Conservation (phyloP, 257 asterid species). For the Jacaranda mimosifolia region DNA sequence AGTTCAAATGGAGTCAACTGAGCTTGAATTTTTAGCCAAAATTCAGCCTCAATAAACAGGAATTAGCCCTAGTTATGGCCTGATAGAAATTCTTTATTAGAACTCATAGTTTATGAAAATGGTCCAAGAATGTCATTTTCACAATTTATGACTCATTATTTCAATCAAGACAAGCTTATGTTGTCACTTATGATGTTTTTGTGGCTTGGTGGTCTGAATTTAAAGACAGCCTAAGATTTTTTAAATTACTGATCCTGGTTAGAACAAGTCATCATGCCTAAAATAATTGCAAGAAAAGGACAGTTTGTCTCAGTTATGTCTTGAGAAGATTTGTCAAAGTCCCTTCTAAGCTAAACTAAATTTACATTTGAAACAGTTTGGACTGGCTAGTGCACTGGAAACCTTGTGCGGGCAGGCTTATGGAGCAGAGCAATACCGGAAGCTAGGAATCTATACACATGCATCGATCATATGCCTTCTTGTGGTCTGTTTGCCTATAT, state of each 20-base stretch:
- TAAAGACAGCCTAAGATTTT: too few species aligned
- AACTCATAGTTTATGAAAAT: neutral
- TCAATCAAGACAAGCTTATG: neutral
- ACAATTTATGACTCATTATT: neutral
- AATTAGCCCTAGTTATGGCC: neutral
- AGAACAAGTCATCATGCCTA: neutral
- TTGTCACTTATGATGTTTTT: too few species aligned
- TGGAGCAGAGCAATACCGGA: conserved; percentile 55
- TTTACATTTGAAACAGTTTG: conserved; percentile 46
- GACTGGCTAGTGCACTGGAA: conserved; percentile 66
- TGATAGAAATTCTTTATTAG: neutral
- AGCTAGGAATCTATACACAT: conserved; percentile 50
- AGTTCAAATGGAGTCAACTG: too few species aligned
- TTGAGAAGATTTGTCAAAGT: neutral
- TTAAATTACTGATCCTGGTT: neutral
- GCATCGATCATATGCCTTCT: conserved; percentile 47
- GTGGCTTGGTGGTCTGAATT: too few species aligned
- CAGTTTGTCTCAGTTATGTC: neutral
- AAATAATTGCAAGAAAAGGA: neutral
- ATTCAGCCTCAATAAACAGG: neutral
- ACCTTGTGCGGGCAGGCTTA: conserved; percentile 65
- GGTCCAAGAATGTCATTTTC: neutral
- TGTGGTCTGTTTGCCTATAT: conserved; percentile 50
- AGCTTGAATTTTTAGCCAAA: too few species aligned
- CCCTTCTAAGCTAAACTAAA: neutral